These are phyloP conservation scores for Malus fusca DNA, from an alignment of 306 rosid species.

Conservation along the genomic window DNA sequence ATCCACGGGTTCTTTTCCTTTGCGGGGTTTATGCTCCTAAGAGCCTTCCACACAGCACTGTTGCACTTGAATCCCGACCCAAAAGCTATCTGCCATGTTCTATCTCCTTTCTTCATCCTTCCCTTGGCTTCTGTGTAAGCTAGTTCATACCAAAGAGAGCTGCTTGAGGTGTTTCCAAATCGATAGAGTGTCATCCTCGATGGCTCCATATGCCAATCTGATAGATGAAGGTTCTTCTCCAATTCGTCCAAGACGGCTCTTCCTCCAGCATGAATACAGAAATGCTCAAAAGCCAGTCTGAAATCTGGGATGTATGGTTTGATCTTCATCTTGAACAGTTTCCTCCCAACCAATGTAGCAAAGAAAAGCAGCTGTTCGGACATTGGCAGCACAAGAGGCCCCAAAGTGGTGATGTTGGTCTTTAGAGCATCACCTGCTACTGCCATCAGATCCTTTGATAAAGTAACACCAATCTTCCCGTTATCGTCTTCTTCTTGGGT, in stretches of 20 bases:
- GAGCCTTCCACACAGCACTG: constrained; percentile 94
- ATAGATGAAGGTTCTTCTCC: constrained; percentile 83
- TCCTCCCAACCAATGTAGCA: constrained; percentile 59
- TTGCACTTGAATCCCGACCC: constrained; percentile 92
- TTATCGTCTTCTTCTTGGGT: constrained; percentile 78
- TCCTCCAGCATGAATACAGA: constrained; percentile 92
- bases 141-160: constrained; percentile 87
- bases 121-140: constrained; percentile 89
- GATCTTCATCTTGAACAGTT: constrained; percentile 72
- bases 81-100: constrained; percentile 92
- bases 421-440: constrained; percentile 88
- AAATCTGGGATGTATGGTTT: constrained; percentile 91
- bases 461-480: constrained; percentile 76
- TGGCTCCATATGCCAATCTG: constrained; percentile 95
- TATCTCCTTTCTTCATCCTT: constrained; percentile 77
- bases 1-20: constrained; percentile 81
- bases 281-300: constrained; percentile 85
- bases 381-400: constrained; percentile 87
- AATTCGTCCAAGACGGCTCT: constrained; percentile 85
- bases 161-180: constrained; percentile 88
- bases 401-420: constrained; percentile 80
- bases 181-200: constrained; percentile 91
- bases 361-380: constrained; percentile 83
- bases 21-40: constrained; percentile 55
- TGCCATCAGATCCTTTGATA: constrained; percentile 87